phyloP scores from a whole-genome alignment of 2,329 filamentous ascomycete genomes.

The Exophiala alcalophila region DNA sequence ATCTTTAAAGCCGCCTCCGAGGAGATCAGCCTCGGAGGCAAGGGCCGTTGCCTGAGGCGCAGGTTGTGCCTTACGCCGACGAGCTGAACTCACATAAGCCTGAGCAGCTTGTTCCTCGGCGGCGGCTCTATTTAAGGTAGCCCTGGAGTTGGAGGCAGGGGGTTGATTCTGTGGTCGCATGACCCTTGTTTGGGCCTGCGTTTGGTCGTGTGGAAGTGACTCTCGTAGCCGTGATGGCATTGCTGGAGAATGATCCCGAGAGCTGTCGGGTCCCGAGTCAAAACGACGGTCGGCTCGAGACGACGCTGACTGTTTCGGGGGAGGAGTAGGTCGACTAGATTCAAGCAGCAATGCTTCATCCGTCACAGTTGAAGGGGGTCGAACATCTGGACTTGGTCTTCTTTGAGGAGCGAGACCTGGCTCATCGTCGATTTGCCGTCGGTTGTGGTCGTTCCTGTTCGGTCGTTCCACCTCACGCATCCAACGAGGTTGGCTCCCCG shows the following conservation, averaged over 20 bases:
- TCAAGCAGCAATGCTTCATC: conserved; percentile 74
- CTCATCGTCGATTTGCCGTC: conserved; percentile 21
- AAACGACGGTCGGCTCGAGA: conserved; percentile 22
- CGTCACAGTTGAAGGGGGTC: conserved; percentile 27
- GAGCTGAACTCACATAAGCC: conserved; percentile 81
- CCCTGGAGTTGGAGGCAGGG: conserved; percentile 49
- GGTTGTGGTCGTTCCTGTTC: conserved; percentile 28
- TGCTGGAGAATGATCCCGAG: conserved; percentile 51
- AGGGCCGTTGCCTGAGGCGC: conserved; percentile 45
- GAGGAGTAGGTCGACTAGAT: conserved; percentile 57
- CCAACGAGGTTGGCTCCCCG: conserved; percentile 87
- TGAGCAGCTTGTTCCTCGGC: conserved; percentile 78
- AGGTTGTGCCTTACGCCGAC: conserved; percentile 65
- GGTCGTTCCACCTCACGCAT: conserved; percentile 67
- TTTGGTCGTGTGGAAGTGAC: conserved; percentile 39
- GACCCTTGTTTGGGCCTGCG: conserved; percentile 48
- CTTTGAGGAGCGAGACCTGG: conserved; percentile 21
- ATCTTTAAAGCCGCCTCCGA: conserved; percentile 48
- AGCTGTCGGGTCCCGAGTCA: conserved; percentile 22
- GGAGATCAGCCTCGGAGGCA: conserved; percentile 59
- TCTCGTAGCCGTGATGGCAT: conserved; percentile 44
- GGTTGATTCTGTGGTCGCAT: conserved; percentile 56
- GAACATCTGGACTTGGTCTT: conserved; percentile 12
- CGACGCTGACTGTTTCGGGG: conserved; percentile 33
- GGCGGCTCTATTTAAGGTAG: conserved; percentile 67